These are phyloP conservation scores for Rostrohypoxylon terebratum DNA, from an alignment of 495 filamentous ascomycete genomes.

Conservation along the genomic window DNA sequence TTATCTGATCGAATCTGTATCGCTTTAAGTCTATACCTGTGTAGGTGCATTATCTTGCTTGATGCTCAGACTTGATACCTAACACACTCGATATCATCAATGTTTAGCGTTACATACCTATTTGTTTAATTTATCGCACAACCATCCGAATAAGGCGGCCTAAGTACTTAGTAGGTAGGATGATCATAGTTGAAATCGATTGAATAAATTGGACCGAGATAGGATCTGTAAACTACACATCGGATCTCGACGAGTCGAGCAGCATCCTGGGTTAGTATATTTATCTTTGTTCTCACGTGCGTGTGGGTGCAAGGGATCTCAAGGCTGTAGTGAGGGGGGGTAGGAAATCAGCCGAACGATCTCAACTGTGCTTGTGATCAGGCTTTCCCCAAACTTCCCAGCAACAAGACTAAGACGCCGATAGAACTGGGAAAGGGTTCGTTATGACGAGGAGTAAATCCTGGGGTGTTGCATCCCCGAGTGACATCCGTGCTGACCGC, in stretches of 20 bases:
- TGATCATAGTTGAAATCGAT: not conserved
- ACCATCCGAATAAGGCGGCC: not conserved
- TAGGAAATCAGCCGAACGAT: slow-evolving; percentile 34
- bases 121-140: slow-evolving; percentile 8
- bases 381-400: slow-evolving; percentile 30
- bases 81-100: not conserved
- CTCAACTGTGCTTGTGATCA: slow-evolving; percentile 34
- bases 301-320: slow-evolving; percentile 13
- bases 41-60: not conserved
- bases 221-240: slow-evolving; percentile 7
- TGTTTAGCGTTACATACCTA: not conserved
- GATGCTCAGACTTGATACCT: not conserved
- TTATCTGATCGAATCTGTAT: not conserved
- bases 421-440: slow-evolving; percentile 46
- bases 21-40: not conserved
- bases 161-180: no score
- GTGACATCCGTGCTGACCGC: slow-evolving; percentile 44
- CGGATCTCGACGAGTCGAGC: not conserved
- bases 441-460: slow-evolving; percentile 28
- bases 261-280: slow-evolving; percentile 18
- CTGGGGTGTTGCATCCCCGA: slow-evolving; percentile 46
- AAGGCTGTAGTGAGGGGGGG: slow-evolving; percentile 26
- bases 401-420: slow-evolving; percentile 26
- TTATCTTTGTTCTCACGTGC: slow-evolving; percentile 36
- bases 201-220: slow-evolving; percentile 6